Evolutionary conservation across 2,329 filamentous ascomycete genomes (phyloP).

Genomic region (Erysiphe pulchra): DNA sequence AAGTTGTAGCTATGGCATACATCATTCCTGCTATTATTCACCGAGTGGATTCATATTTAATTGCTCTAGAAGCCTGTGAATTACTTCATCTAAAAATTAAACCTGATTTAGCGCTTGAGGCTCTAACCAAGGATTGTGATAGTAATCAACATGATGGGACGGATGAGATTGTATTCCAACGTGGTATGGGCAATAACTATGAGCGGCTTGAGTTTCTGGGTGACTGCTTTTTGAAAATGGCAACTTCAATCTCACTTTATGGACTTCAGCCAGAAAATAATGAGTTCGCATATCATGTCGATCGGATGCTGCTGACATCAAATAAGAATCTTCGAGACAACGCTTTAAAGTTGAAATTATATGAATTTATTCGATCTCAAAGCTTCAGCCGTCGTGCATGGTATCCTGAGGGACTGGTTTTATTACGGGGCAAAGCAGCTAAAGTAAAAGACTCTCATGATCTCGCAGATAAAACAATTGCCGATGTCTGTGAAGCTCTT

Average conservation of each 20-base stretch:
- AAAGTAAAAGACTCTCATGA: conserved; percentile 29
- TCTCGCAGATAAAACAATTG: conserved; percentile 70
- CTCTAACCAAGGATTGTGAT: conserved; percentile 78
- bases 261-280: conserved; percentile 49
- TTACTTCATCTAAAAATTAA: conserved; percentile 37
- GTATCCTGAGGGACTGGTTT: conserved; percentile 60
- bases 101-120: conserved; percentile 53
- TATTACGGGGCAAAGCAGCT: conserved; percentile 47
- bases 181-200: conserved; percentile 83
- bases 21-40: conserved; percentile 65
- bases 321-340: conserved; percentile 72
- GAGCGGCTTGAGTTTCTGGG: conserved; percentile 84
- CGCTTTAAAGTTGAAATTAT: conserved; percentile 37
- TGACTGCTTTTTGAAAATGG: conserved; percentile 87
- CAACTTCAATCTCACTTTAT: conserved; percentile 70
- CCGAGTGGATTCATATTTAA: conserved; percentile 56
- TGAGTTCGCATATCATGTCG: conserved; percentile 72
- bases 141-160: conserved; percentile 48
- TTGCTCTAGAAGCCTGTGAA: conserved; percentile 49
- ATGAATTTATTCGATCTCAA: conserved; percentile 60
- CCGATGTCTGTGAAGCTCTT: conserved; percentile 81
- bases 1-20: conserved; percentile 47
- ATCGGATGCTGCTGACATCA: conserved; percentile 74
- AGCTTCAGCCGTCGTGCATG: conserved; percentile 53
- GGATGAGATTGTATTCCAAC: conserved; percentile 46